Base-by-base conservation (phyloP, 768 basidiomycete genomes). In the Candolleomyces aberdarensis region DNA sequence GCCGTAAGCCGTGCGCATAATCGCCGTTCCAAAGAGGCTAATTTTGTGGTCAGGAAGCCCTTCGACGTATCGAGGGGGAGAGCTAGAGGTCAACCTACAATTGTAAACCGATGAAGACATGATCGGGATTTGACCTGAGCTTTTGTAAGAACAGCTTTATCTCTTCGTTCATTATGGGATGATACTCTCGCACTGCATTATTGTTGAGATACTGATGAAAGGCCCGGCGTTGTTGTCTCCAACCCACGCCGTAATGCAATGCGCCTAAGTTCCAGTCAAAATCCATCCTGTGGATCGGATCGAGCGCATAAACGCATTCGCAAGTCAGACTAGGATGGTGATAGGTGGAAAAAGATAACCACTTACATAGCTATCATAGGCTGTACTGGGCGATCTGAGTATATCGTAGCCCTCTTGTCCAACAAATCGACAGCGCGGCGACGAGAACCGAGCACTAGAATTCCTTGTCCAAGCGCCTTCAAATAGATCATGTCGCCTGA, bases 191-290 rank as follows among this genome's bases (percentile, higher is more conserved):
- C 3, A 69, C 63, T 9, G 64, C 65, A 26, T 66, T 65, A 51
- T 66, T 68, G 19, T 66, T 64, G 59, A 72, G 62, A 1, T 66
- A 62, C 53, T 69, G 65, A 5, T 69, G 68, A 20, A 63, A 65
- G 9, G 70, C 65, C 39, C 68, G 66, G 29, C 72, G 69, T 59
- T 67, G 70, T n/a, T 65, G 65, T 32, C 67, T 61, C 72, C 71
- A 73, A 39, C 53, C 62, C n/a, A 69, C 61, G 6, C 66, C 68
- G 59, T 73, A 71, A 0, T 66, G 69, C 8, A 67, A 62, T 47
- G 67, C 62, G 11, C 69, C 62, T 39, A 69, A 63, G 20, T 56
- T 64, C 69, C 67, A 71, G 11, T 66, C 68, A 65, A 71, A 67
- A 15, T 67, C 67, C 47, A 41, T 20, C 13, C 66, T 68, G 39